phyloP scores from a whole-genome alignment of 1,284 basidiomycete species.

The Afroboletus lepidellus region DNA sequence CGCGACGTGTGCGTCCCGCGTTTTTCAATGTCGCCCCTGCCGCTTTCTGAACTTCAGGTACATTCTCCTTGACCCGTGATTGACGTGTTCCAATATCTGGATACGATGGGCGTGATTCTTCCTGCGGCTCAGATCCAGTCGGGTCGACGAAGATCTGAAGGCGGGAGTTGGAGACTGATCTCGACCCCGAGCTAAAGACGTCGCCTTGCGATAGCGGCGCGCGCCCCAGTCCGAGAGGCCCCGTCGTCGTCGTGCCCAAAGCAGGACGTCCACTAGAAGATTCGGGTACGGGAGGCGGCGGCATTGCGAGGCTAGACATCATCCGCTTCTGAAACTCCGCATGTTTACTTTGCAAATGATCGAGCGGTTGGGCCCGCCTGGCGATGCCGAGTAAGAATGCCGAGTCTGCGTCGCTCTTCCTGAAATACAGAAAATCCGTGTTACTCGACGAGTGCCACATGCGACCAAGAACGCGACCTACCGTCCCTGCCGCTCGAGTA shows the following conservation, averaged over 20 bases:
- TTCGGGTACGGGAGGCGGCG: slow-evolving; percentile 33
- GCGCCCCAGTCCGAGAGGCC: slow-evolving; percentile 11
- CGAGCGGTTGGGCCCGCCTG: slow-evolving; percentile 71
- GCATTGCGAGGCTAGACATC: slow-evolving; percentile 50
- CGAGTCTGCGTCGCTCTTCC: slow-evolving; percentile 84
- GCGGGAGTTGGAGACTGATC: slow-evolving; percentile 48
- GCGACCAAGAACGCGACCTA: slow-evolving; percentile 27
- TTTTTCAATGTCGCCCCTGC: slow-evolving; percentile 64
- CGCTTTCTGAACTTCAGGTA: slow-evolving; percentile 63
- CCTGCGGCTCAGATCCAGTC: slow-evolving; percentile 46
- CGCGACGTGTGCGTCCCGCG: slow-evolving; percentile 51
- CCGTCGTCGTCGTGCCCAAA: slow-evolving; percentile 35
- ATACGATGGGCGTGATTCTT: slow-evolving; percentile 51
- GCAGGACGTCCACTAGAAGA: slow-evolving; percentile 35
- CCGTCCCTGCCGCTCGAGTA: slow-evolving; percentile 75
- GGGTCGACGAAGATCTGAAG: slow-evolving; percentile 73
- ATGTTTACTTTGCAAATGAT: slow-evolving; percentile 73
- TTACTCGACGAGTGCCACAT: slow-evolving; percentile 4
- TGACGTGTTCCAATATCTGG: slow-evolving; percentile 72
- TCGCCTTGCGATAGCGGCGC: slow-evolving; percentile 28
- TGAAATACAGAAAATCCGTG: slow-evolving; percentile 32
- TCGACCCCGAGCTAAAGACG: slow-evolving; percentile 23
- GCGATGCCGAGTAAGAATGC: slow-evolving; percentile 87
- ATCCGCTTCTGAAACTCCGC: slow-evolving; percentile 82
- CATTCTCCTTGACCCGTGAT: slow-evolving; percentile 72